A percentile compares a stretch with the other conserved stretches of the same genome.
These are phyloP conservation scores for Saccharomycopsis fodiens DNA, from an alignment of 805 yeast species.

Conservation along the genomic window DNA sequence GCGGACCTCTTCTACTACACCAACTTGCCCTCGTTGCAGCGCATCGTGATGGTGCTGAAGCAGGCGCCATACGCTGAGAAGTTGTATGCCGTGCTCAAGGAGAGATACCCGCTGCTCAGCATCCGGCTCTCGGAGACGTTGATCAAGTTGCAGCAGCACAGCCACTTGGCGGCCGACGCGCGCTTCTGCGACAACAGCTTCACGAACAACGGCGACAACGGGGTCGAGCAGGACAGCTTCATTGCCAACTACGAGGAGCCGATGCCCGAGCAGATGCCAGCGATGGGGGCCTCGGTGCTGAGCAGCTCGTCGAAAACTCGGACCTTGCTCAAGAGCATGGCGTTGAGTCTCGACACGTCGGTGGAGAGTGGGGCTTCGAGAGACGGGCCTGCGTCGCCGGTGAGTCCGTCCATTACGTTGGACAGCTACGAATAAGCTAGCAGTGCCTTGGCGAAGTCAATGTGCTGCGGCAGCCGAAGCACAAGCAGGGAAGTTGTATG, in stretches of 20 bases:
- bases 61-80: conserved; percentile 7
- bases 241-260: conserved; percentile 17
- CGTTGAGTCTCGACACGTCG: conserved; percentile 11
- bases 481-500: too few relatives aligned
- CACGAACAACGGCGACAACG: conserved; percentile 7
- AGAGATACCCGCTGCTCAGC: conserved; percentile 3
- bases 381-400: conserved; percentile 1
- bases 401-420: conserved; percentile 16
- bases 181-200: conserved; percentile 2
- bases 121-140: conserved; percentile 7
- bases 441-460: too few relatives aligned
- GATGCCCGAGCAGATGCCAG: conserved; percentile 3
- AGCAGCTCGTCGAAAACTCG: background rate
- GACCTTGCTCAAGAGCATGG: conserved; percentile 9
- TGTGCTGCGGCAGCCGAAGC: too few relatives aligned
- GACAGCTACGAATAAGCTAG: conserved; percentile 16
- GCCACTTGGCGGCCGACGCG: background rate
- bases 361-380: background rate
- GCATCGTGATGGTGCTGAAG: conserved; percentile 12
- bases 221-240: conserved; percentile 1
- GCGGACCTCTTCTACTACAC: conserved; percentile 9
- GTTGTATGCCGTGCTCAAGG: background rate
- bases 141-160: background rate
- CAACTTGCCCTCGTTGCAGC: conserved; percentile 4
- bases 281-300: background rate